Base-by-base conservation (phyloP, 2,329 filamentous ascomycete genomes). In the Geosmithia putterillii region DNA sequence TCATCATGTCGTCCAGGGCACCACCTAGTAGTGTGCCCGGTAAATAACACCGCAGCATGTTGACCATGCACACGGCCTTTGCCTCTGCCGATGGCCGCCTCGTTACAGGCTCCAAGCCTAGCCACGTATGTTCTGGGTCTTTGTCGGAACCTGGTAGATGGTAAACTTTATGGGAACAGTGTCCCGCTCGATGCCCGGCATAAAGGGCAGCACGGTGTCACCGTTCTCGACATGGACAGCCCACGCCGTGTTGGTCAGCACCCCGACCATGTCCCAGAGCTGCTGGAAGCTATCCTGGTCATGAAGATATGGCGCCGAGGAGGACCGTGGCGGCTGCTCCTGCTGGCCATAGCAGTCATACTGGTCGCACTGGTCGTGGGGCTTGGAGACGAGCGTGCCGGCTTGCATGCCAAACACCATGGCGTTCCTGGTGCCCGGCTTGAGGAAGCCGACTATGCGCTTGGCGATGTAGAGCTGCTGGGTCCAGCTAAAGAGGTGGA, bases 211-310 rank as follows among this genome's bases (percentile, higher is more conserved):
- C 14, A 23, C 51, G 41, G 12, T 48, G 44, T 9, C 38, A 32
- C 44, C 40, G 4, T 37, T 42, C 45, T 69, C 62, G 42, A 70
- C 49, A 40, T 67, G 60, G 2, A 72, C 67, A 42, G 59, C 57
- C 73, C 73, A 76, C 36, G 51, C 53, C 2, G 71, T 75, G 20
- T 59, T 62, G 1, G 73, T 76, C 42, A 67, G 52, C 25, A 46
- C 47, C 8, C 71, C 71, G 21, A 76, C 64, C 46, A 74, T 67
- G 42, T 73, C 61, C 74, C 74, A 79, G 20, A 79, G 57, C 32
- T 52, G 52, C 50, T 70, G 67, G 56, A 76, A 78, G 44, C 65
- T 73, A 7, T 57, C 52, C 28, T 64, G 59, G 47, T 72, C 63
- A 51, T 76, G 73, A 1, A 73, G 54, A 48, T 67, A 75, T 7